Base-by-base conservation (phyloP, 2,329 filamentous ascomycete genomes). In the Reticulascus tulasneorum region DNA sequence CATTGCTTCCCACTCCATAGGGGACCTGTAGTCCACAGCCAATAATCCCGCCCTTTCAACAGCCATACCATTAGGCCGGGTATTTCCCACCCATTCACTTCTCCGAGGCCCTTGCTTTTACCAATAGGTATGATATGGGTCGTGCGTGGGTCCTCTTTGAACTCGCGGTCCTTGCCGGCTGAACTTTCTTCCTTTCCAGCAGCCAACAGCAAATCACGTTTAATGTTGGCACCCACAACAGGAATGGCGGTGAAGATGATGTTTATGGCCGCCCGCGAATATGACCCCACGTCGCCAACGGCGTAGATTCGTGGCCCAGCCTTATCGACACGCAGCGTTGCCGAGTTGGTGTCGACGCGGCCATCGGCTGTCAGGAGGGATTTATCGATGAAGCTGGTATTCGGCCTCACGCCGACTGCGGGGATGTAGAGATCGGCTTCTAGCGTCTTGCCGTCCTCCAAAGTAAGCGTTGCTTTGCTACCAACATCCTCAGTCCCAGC, bases 1-100 rank as follows among this genome's bases (percentile, higher is more conserved):
- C 69, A 76, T 31, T 72, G 66, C 37, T 66, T 66, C 12, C 71
- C 72, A 51, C 53, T 71, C 72, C 71, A 76, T 11, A 74, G 37
- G 5, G 47, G 47, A 1, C 52, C 63, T 2, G 64, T 68, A 9
- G 66, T 72, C 65, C 67, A 70, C 19, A 75, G 36, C 66, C 68
- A 76, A 42, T 72, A 72, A 42, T 73, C 67, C 13, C 68, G 52
- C 2, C 71, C 68, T 47, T 75, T 74, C 33, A 73, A 59, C 48
- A 67, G 30, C 66, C 69, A 73, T 0, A 73, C 62, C 26, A 67
- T 12, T 18, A 62, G 65, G 31, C 67, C 64, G 0, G 69, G 67
- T 17, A 73, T 4, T 24, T 48, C 49, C 20, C 48, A 67, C 1
- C 69, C 69, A 52, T 66, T 65, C 0, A 51, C 56, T 0, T 61